These are phyloP conservation scores for Ligustrum vulgare DNA, from an alignment of 257 asterid genomes.

Conservation along the genomic window DNA sequence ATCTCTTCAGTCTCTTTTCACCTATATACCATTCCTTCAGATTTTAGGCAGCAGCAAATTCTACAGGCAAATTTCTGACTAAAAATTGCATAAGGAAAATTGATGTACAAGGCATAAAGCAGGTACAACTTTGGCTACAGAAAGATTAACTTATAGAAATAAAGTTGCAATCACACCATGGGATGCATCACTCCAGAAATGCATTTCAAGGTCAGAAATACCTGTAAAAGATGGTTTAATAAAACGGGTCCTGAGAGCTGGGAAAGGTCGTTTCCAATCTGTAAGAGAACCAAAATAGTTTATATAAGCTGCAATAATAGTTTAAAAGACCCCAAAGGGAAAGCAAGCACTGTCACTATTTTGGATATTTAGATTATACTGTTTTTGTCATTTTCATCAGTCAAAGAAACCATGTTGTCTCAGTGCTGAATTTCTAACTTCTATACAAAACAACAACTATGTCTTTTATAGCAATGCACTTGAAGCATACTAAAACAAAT, in stretches of 20 bases:
- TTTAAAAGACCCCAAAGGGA: slow-evolving; percentile 4
- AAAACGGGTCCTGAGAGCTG: slow-evolving; percentile 86
- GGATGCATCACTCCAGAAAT: neutral
- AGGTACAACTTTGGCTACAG: neutral
- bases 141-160: neutral
- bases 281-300: slow-evolving; percentile 24
- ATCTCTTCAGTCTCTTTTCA: neutral
- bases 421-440: neutral
- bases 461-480: neutral
- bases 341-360: neutral
- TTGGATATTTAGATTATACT: neutral
- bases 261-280: slow-evolving; percentile 84
- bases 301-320: slow-evolving; percentile 11
- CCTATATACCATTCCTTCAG: neutral
- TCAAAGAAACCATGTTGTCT: neutral
- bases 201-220: slow-evolving; percentile 18
- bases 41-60: neutral
- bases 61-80: neutral
- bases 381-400: neutral
- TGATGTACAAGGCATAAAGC: neutral
- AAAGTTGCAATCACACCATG: neutral
- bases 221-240: slow-evolving; percentile 75
- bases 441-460: neutral
- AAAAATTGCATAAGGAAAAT: neutral
- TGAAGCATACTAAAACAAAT: neutral